Conservation (phyloP, 139 green algal genomes). For the Pseudopediastrum boryanum region DNA sequence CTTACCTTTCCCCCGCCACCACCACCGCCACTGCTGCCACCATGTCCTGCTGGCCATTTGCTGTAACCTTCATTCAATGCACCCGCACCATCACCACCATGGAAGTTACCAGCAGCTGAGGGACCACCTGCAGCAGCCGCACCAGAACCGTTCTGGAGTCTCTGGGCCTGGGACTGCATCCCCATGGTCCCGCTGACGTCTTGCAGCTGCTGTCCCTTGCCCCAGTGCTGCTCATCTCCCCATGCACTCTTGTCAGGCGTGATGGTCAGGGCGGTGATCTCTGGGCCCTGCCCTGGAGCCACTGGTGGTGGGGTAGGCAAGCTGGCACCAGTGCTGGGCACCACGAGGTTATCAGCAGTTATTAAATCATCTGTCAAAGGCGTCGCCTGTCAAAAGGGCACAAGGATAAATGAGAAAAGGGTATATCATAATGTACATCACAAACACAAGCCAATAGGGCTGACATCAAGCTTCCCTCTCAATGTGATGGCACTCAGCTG, state of each 20-base stretch:
- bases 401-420: not conserved
- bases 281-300: not conserved
- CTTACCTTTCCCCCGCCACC: no score
- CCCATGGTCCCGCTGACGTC: not conserved
- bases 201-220: not conserved
- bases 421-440: not conserved
- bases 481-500: not conserved
- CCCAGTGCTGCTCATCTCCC: not conserved
- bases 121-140: not conserved
- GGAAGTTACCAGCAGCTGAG: not conserved
- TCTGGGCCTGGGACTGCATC: not conserved
- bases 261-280: not conserved
- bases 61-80: no score
- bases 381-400: not conserved
- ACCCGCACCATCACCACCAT: no score
- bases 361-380: not conserved
- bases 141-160: not conserved
- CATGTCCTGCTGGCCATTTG: no score
- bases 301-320: not conserved
- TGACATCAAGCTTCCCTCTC: not conserved
- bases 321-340: not conserved
- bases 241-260: not conserved
- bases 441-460: not conserved
- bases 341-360: slow-evolving; percentile 16
- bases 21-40: no score